These are phyloP conservation scores for Dionaea muscipula DNA, from an alignment of 179 eudicot genomes.

Conservation along the genomic window DNA sequence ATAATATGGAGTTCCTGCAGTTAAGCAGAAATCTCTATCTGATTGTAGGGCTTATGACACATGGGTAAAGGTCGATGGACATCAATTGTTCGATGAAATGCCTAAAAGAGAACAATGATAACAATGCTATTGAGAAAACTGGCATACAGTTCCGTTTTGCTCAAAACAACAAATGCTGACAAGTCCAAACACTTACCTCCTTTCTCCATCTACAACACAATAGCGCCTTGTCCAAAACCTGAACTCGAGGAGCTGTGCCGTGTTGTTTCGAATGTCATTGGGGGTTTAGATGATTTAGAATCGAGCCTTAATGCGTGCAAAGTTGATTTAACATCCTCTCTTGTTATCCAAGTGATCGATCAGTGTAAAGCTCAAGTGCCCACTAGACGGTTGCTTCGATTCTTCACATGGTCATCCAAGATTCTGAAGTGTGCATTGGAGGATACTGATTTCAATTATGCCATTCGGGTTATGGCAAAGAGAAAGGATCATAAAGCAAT, in stretches of 20 bases:
- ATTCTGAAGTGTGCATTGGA: constrained; percentile 23
- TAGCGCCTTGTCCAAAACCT: background rate
- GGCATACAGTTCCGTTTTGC: too few species aligned
- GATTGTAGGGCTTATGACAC: too few species aligned
- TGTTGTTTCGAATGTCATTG: constrained; percentile 34
- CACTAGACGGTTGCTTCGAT: constrained; percentile 46
- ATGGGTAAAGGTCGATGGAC: too few species aligned
- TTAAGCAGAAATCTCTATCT: too few species aligned
- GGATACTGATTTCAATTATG: constrained; percentile 35
- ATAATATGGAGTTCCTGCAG: too few species aligned
- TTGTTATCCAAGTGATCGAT: constrained; percentile 40
- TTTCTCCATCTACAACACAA: too few species aligned
- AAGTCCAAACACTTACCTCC: too few species aligned
- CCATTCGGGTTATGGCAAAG: constrained; percentile 40
- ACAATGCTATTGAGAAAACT: too few species aligned
- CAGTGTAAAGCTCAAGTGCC: constrained; percentile 39
- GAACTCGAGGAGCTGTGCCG: constrained; percentile 26
- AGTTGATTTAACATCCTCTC: constrained; percentile 25
- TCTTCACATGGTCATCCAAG: constrained; percentile 50
- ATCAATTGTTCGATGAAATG: too few species aligned
- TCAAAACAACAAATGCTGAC: too few species aligned
- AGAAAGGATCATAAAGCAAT: constrained; percentile 43
- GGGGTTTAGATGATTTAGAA: constrained; percentile 44
- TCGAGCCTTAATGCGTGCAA: constrained; percentile 22
- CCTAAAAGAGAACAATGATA: too few species aligned